These are phyloP conservation scores for Chiua sp. DNA, from an alignment of 1,284 basidiomycete genomes.

Conservation along the genomic window DNA sequence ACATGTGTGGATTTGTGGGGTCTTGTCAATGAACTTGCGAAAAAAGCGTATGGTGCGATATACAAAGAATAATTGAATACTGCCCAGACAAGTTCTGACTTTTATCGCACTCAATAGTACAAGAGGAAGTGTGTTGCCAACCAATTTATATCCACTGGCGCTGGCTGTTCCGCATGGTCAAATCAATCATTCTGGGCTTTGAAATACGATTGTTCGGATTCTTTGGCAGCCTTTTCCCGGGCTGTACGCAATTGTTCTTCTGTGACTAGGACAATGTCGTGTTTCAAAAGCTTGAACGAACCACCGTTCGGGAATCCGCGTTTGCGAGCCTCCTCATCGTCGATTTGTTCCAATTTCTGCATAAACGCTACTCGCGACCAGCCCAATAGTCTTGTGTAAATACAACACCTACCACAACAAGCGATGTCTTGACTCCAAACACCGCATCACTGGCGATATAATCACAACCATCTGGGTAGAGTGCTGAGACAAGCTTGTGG, in stretches of 20 bases:
- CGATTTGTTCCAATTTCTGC: conserved; percentile 55
- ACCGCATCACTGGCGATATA: conserved; percentile 75
- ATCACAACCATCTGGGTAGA: conserved; percentile 76
- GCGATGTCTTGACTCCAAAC: conserved; percentile 77
- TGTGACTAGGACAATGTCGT: conserved; percentile 66
- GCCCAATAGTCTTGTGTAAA: conserved; percentile 14
- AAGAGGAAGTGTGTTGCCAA: neutral
- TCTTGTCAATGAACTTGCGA: no score
- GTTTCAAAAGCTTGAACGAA: conserved; percentile 64
- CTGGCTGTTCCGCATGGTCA: neutral
- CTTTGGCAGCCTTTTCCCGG: conserved; percentile 5
- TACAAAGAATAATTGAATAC: neutral
- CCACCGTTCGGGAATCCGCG: conserved; percentile 66
- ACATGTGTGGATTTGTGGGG: no score
- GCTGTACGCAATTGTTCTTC: conserved; percentile 38
- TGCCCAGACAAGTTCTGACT: neutral
- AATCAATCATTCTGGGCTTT: conserved; percentile 8
- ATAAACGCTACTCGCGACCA: neutral
- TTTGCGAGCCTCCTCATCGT: conserved; percentile 58
- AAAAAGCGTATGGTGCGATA: neutral
- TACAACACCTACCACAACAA: conserved; percentile 55
- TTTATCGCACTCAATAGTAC: neutral
- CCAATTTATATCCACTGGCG: neutral
- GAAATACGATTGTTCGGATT: conserved; percentile 5
- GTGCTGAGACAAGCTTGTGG: conserved; percentile 73